Conservation (phyloP, 2,329 filamentous ascomycete species). For the Verticillium zaregamsianum region DNA sequence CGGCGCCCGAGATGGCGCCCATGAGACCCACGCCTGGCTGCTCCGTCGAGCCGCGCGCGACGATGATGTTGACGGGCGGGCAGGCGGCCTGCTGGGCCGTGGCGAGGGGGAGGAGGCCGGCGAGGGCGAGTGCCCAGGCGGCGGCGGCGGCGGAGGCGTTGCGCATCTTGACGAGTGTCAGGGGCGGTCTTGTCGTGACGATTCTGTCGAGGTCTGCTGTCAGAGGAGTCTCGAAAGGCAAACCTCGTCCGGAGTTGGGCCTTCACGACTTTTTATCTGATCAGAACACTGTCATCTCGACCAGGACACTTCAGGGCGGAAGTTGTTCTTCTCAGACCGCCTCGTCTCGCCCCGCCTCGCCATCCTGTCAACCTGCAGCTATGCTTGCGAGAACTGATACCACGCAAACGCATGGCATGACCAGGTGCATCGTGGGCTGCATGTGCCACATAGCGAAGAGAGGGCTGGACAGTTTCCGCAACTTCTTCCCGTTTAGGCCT, state of each 20-base stretch:
- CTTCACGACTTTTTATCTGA: background rate
- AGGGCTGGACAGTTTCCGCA: background rate
- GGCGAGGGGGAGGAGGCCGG: conserved; percentile 18
- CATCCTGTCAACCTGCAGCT: background rate
- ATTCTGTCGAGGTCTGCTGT: too few species aligned
- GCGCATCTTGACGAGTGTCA: background rate
- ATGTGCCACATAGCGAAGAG: background rate
- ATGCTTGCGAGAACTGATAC: background rate
- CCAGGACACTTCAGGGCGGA: background rate
- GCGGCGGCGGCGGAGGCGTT: background rate
- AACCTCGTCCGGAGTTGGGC: background rate
- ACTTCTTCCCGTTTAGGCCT: background rate
- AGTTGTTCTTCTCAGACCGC: background rate
- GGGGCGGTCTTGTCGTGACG: background rate
- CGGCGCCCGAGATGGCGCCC: conserved; percentile 24
- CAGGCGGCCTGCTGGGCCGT: conserved; percentile 21
- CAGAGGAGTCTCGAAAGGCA: background rate
- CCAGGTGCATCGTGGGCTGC: background rate
- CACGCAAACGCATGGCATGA: background rate
- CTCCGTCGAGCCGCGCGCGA: conserved; percentile 33
- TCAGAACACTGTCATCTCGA: background rate
- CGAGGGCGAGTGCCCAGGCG: conserved; percentile 5
- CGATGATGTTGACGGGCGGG: conserved; percentile 32
- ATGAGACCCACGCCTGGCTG: conserved; percentile 26
- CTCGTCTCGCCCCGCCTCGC: background rate